Evolutionary conservation across 805 yeast species (phyloP), one percentile per base, ranked within the genome.

Genomic region (Ogataea nakhonphanomensis): DNA sequence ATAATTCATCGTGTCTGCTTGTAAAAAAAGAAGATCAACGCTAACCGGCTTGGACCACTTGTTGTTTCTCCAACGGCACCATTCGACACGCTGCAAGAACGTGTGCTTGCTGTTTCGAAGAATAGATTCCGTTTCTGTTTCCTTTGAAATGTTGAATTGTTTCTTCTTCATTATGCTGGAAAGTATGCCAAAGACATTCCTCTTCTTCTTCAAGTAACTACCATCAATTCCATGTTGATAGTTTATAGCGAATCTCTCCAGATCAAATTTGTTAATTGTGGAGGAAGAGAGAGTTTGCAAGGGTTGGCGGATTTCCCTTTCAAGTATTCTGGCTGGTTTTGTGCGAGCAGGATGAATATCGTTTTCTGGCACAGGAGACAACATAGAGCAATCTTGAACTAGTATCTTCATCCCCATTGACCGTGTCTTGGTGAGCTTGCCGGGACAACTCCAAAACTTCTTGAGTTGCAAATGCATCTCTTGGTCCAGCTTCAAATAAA

Each of bases 131-230:
- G 36, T 7, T 28, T 43, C 39, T 1, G 47, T 20, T 8, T 45
- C 30, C n/a, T 30, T 17, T 23, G 8, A 7, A 14, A 8, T 28
- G 33, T 8, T 27, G 5, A 2, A n/a, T 17, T 7, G 39, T 21
- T 35, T 25, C 25, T 31, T 37, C 23, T 33, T 41, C 26, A 42
- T 33, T 7, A 55, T 41, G 30, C 34, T 43, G 22, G 54, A 48
- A n/a, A 62, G 39, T 4, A 54, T 35, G 25, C 49, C 50, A 44
- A 62, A 56, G 8, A 64, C 43, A 2, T 52, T 51, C 36, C 59
- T 46, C 30, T 36, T 37, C 21, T 35, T 43, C 39, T 43, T 35
- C 31, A 29, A 27, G 23, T 36, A 40, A 31, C 35, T 44, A 7
- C 47, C 43, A 13, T 40, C 40, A 21, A 54, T 43, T 2, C 53